Base-by-base conservation (phyloP, 2,329 filamentous ascomycete genomes). In the Fusarium sp. region DNA sequence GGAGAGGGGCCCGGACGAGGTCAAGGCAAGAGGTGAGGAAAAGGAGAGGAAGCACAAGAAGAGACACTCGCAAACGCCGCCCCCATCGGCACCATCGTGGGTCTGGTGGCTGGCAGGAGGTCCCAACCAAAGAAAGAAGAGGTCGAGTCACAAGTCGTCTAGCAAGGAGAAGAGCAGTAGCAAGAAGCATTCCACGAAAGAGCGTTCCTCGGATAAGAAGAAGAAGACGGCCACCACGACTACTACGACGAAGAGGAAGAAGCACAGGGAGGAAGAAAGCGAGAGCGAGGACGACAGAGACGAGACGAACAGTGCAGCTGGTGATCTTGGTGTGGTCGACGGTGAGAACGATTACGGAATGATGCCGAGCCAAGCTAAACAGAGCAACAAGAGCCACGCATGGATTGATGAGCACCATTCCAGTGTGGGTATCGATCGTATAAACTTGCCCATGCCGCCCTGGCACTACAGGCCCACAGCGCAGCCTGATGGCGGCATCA, bases 131-230 rank as follows among this genome's bases (percentile, higher is more conserved):
- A 60, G 27, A n/a, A 58, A 39, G 56, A 66, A 57, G 16, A 35
- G 18, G 23, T 39, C 20, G 18, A 18, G 48, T 2, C 48, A 54
- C 35, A 13, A 52, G 20, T 32, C 37, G 18, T 23, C 37, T 32
- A 25, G 30, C 23, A 62, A 64, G 30, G 61, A 14, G 10, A 41
- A 50, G 16, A 39, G 34, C 13, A 56, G 25, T 30, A 45, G 35
- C 59, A 54, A 41, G 37, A 45, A 58, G 37, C 39, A 39, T 34
- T 58, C 64, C 23, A 71, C 64, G 41, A 68, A 59, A 25, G 50
- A 35, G 23, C 30, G 50, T 14, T 20, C 56, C 34, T 7, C 20
- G 10, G 35, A 58, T 25, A 60, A 60, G 37, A 43, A 58, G 54
- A 25, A 35, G 34, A 58, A 20, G 57, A 34, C 14, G 23, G 10